Conservation (phyloP, 2,329 filamentous ascomycete genomes). For the Ophiostoma montium region DNA sequence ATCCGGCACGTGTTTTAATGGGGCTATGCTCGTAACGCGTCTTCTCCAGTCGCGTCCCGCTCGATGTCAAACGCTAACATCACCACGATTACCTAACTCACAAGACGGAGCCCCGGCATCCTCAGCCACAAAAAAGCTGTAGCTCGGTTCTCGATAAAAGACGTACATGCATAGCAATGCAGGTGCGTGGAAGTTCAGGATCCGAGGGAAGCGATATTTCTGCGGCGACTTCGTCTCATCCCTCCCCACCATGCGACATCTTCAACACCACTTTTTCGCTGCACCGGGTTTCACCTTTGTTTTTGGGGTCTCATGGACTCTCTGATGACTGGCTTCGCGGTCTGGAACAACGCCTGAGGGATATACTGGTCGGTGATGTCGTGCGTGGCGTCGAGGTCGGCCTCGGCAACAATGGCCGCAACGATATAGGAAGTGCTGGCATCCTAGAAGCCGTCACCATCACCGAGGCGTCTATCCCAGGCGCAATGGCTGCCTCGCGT, state of each 20-base stretch:
- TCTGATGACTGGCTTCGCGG: conserved; percentile 24
- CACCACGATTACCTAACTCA: no score
- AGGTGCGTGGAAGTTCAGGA: not conserved
- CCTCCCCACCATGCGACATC: conserved; percentile 17
- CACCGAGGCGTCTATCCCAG: conserved; percentile 27
- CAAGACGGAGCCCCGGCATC: no score
- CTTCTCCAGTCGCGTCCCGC: no score
- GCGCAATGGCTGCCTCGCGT: conserved; percentile 13
- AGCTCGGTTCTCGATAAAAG: no score
- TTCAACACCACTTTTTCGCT: conserved; percentile 46
- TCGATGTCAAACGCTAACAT: no score
- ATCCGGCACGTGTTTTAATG: no score
- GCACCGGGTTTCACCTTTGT: conserved; percentile 40
- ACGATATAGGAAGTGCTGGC: conserved; percentile 24
- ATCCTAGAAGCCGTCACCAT: conserved; percentile 33
- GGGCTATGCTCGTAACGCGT: no score
- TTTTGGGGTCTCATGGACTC: conserved; percentile 28
- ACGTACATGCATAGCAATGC: not conserved
- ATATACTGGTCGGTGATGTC: conserved; percentile 42
- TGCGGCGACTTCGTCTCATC: not conserved
- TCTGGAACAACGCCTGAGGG: conserved; percentile 35
- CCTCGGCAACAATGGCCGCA: conserved; percentile 23
- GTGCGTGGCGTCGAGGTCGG: conserved; percentile 46
- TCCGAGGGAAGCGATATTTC: not conserved
- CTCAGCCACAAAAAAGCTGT: no score